phyloP scores from a whole-genome alignment of 345 rosid species.

The Geranium rotundifolium region DNA sequence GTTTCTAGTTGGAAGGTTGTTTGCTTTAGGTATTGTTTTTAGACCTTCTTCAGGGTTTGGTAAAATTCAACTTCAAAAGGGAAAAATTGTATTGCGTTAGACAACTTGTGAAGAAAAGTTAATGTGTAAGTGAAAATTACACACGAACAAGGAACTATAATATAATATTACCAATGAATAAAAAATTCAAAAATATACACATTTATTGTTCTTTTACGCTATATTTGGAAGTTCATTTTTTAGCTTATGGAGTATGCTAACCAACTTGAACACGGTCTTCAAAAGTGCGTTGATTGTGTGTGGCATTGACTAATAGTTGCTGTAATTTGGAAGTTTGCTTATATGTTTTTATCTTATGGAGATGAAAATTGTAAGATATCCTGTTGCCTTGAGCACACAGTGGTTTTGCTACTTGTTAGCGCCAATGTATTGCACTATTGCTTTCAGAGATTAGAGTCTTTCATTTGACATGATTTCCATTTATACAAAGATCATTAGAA shows the following conservation, averaged over 20 bases:
- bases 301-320: too few species aligned
- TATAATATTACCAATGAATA: background rate
- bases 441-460: background rate
- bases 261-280: too few species aligned
- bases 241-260: too few species aligned
- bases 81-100: background rate
- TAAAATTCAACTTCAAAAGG: background rate
- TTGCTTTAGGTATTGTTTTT: background rate
- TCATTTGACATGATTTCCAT: background rate
- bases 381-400: background rate
- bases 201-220: background rate
- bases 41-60: background rate
- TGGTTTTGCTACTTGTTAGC: background rate
- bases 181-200: background rate
- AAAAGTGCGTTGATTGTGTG: too few species aligned
- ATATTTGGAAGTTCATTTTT: background rate
- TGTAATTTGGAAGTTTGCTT: too few species aligned
- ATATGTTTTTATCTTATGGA: background rate
- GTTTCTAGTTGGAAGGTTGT: background rate
- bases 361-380: background rate
- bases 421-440: background rate
- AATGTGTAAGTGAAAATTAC: too few species aligned
- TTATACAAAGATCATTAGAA: background rate
- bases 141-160: background rate
- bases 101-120: background rate